Conservation (phyloP, 2,329 filamentous ascomycete species). For the Elsinoe fawcettii region DNA sequence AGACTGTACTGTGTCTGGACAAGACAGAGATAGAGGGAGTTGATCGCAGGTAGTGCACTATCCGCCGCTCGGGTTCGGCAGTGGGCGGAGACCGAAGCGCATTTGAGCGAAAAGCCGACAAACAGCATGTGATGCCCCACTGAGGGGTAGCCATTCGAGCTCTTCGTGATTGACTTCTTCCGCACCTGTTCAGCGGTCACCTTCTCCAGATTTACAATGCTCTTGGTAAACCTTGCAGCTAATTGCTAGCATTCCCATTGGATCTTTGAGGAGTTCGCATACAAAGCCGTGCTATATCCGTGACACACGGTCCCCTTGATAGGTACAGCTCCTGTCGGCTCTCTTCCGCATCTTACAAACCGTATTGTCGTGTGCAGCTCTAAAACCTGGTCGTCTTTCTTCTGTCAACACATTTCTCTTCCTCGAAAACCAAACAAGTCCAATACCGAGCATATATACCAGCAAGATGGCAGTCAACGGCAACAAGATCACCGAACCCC, state of each 20-base stretch:
- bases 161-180: not conserved
- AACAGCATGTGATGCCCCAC: not conserved
- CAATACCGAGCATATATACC: not conserved
- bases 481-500: constrained; percentile 4
- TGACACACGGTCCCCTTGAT: not conserved
- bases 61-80: not conserved
- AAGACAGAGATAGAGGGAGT: too few species aligned
- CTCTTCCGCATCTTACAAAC: constrained; percentile 9
- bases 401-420: not conserved
- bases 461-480: constrained; percentile 7
- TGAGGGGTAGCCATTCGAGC: not conserved
- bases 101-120: not conserved
- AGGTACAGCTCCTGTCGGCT: constrained; percentile 2
- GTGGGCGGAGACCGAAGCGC: too few species aligned
- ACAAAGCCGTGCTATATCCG: constrained; percentile 10
- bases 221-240: not conserved
- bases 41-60: not conserved
- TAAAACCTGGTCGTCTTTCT: not conserved
- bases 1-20: too few species aligned
- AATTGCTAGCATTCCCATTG: not conserved
- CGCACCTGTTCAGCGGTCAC: not conserved
- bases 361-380: not conserved
- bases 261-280: not conserved
- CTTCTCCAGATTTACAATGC: not conserved
- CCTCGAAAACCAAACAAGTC: not conserved